Percentiles rank a stretch among this genome's conserved stretches.
phyloP scores from a whole-genome alignment of 257 asterid genomes.

The Penstemon eatonii region DNA sequence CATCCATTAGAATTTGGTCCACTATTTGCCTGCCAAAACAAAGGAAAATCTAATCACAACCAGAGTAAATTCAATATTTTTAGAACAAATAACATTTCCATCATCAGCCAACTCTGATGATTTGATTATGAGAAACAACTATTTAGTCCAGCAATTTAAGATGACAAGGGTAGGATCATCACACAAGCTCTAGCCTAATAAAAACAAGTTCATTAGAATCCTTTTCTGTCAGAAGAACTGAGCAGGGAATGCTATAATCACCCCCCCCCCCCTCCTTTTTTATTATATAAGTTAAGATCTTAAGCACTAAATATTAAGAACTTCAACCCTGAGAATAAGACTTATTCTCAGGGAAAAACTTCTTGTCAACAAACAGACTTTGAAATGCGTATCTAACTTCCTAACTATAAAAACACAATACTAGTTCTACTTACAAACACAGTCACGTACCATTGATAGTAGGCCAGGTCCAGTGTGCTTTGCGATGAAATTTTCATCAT shows the following conservation, averaged over 20 bases:
- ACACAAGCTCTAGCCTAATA: conserved; percentile 10
- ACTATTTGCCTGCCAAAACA: conserved; percentile 83
- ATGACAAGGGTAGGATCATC: neutral
- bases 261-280: no score
- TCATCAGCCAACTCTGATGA: neutral
- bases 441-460: conserved; percentile 71
- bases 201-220: conserved; percentile 2
- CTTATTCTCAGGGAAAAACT: neutral
- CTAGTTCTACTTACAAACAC: conserved; percentile 3
- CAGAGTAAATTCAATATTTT: neutral
- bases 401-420: conserved; percentile 18
- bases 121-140: neutral
- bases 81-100: neutral
- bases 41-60: neutral
- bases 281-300: conserved; percentile 11
- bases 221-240: neutral
- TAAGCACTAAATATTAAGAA: conserved; percentile 10
- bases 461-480: conserved; percentile 98
- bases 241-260: neutral
- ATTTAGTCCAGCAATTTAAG: neutral
- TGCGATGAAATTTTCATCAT: conserved; percentile 91
- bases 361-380: neutral
- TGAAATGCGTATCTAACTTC: neutral
- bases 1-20: conserved; percentile 86
- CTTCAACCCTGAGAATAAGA: neutral